These are phyloP conservation scores for Leptosphaerulina australis DNA, from an alignment of 2,329 filamentous ascomycete genomes.

Conservation along the genomic window DNA sequence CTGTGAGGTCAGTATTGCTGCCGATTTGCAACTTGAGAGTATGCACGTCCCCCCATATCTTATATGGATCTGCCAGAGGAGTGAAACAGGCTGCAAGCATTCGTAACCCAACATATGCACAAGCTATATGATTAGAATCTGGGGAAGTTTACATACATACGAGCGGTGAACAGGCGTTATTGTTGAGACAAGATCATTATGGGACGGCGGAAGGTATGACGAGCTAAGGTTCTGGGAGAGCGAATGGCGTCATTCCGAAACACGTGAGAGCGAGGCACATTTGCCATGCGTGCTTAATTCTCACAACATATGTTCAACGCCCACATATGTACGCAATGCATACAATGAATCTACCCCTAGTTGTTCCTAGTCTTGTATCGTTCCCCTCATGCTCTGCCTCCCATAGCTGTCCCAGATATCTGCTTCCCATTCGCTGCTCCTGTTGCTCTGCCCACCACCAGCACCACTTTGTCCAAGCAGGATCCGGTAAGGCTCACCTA, in stretches of 20 bases:
- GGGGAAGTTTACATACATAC: not conserved
- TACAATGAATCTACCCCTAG: not conserved
- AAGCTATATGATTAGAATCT: not conserved
- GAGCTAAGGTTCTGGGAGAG: not conserved
- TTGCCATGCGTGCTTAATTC: too few species aligned
- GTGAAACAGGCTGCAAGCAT: not conserved
- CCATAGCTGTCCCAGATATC: slow-evolving; percentile 44
- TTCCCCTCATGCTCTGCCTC: slow-evolving; percentile 41
- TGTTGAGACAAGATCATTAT: not conserved
- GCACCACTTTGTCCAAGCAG: slow-evolving; percentile 21
- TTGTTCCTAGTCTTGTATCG: slow-evolving; percentile 28
- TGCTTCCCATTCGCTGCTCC: slow-evolving; percentile 26
- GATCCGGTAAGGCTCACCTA: slow-evolving; percentile 41
- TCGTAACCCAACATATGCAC: not conserved
- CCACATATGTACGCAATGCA: too few species aligned
- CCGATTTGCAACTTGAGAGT: not conserved
- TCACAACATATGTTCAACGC: too few species aligned
- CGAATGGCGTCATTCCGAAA: too few species aligned
- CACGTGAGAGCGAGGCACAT: too few species aligned
- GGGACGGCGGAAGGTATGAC: slow-evolving; percentile 1
- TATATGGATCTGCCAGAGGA: not conserved
- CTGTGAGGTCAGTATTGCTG: too few species aligned
- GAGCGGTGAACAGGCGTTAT: not conserved
- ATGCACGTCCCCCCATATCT: too few species aligned
- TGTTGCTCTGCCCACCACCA: not conserved